Evolutionary conservation across 805 yeast species (phyloP), one percentile per base, ranked within the genome.

Genomic region (Jamesozyma gamospora): DNA sequence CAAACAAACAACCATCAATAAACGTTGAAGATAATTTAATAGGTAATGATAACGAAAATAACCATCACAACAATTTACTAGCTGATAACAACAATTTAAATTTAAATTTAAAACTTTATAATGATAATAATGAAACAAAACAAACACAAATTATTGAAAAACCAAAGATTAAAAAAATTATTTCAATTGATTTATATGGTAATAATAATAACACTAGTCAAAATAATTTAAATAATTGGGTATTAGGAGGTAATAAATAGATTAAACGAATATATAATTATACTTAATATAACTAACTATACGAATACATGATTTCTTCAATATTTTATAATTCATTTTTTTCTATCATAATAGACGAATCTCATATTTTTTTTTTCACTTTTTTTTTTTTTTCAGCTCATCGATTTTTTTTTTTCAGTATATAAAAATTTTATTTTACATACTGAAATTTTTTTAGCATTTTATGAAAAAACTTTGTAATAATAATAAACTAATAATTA

Each of bases 1-100:
- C n/a, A n/a, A n/a, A n/a, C n/a, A n/a, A n/a, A n/a, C n/a, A n/a
- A n/a, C n/a, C n/a, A 25, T 29, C 36, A 12, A 32, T 51, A 27
- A 61, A 59, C 34, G 60, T 52, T 30, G 64, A 59, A 34, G 64
- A 59, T 39, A 41, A 43, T 33, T 28, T 58, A 40, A 56, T 56
- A 7, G 62, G 62, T 3, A 32, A 27, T 17, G 30, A n/a, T 15
- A 15, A 17, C 9, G 36, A 38, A 21, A 19, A 21, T 21, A 5
- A n/a, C n/a, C n/a, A n/a, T n/a, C n/a, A n/a, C n/a, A n/a, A n/a
- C n/a, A n/a, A 8, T 21, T 21, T 21, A 21, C 5, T 21, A 8
- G 24, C 8, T 21, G 18, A 24, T 10, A 24, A 13, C 7, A 25
- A 32, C 4, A 32, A 13, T 19, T 9, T 6, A 25, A 10, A 31